These are phyloP conservation scores for Cladorrhinum sp. DNA, from an alignment of 2,329 filamentous ascomycete genomes.

Conservation along the genomic window DNA sequence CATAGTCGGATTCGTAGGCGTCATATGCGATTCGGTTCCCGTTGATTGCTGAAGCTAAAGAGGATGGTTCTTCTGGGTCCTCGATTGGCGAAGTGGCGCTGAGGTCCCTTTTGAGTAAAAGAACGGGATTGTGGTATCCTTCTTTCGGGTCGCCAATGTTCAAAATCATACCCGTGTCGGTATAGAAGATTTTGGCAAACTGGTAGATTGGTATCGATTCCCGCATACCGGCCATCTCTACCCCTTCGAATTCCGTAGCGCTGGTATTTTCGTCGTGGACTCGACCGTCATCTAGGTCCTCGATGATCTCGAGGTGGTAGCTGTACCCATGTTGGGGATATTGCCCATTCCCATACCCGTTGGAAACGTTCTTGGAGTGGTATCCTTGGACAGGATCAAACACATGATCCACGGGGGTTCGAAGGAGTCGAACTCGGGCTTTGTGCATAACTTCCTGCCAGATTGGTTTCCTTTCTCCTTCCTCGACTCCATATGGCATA, in stretches of 20 bases:
- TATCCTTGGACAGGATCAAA: slow-evolving; percentile 41
- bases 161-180: slow-evolving; percentile 82
- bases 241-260: slow-evolving; percentile 38
- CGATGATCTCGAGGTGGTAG: slow-evolving; percentile 78
- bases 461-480: slow-evolving; percentile 62
- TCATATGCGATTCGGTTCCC: slow-evolving; percentile 24
- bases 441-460: slow-evolving; percentile 99
- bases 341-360: neutral
- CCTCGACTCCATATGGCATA: slow-evolving; percentile 45
- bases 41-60: slow-evolving; percentile 5
- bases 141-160: slow-evolving; percentile 64
- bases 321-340: slow-evolving; percentile 50
- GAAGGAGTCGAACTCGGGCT: slow-evolving; percentile 74
- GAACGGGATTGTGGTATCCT: slow-evolving; percentile 68
- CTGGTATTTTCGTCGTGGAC: slow-evolving; percentile 44
- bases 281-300: slow-evolving; percentile 67
- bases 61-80: slow-evolving; percentile 28
- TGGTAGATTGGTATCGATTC: slow-evolving; percentile 54
- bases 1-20: slow-evolving; percentile 25
- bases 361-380: slow-evolving; percentile 16
- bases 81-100: slow-evolving; percentile 59
- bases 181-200: slow-evolving; percentile 89
- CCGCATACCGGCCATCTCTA: slow-evolving; percentile 45
- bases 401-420: slow-evolving; percentile 58
- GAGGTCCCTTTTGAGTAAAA: slow-evolving; percentile 70